Conservation (phyloP, 2,329 filamentous ascomycete species). For the Fusarium zealandicum region DNA sequence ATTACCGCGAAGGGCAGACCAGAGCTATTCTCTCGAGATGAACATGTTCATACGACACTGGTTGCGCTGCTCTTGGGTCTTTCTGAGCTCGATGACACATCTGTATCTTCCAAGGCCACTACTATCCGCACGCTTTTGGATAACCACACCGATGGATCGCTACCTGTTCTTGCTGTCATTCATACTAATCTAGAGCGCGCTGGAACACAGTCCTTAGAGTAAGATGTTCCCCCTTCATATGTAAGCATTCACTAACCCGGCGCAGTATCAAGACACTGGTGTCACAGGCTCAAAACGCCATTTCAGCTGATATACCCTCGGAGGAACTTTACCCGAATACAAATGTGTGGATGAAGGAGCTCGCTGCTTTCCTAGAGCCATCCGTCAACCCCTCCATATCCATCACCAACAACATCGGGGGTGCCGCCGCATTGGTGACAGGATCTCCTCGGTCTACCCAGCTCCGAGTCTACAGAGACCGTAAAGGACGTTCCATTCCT, state of each 20-base stretch:
- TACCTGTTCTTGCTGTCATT: conserved; percentile 59
- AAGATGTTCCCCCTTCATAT: conserved; percentile 35
- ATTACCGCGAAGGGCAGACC: conserved; percentile 56
- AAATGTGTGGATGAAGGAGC: conserved; percentile 69
- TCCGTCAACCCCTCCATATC: conserved; percentile 70
- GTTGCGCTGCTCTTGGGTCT: conserved; percentile 62
- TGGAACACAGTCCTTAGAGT: conserved; percentile 59
- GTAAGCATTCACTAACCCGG: not conserved
- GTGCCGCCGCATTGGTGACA: conserved; percentile 70
- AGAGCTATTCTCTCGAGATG: conserved; percentile 53
- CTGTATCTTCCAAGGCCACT: conserved; percentile 51
- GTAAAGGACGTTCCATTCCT: conserved; percentile 73
- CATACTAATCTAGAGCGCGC: conserved; percentile 62
- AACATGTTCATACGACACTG: conserved; percentile 56
- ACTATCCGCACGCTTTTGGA: conserved; percentile 57
- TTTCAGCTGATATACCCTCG: conserved; percentile 39
- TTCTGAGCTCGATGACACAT: conserved; percentile 56
- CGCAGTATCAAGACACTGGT: conserved; percentile 61
- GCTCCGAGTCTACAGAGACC: conserved; percentile 62
- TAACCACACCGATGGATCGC: conserved; percentile 49
- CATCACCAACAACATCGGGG: conserved; percentile 75
- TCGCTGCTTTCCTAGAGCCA: conserved; percentile 61
- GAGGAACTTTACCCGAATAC: conserved; percentile 68
- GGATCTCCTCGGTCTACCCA: conserved; percentile 32
- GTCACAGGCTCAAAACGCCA: conserved; percentile 51